Conservation (phyloP, 2,329 filamentous ascomycete genomes). For the Arthrobotrys iridis region DNA sequence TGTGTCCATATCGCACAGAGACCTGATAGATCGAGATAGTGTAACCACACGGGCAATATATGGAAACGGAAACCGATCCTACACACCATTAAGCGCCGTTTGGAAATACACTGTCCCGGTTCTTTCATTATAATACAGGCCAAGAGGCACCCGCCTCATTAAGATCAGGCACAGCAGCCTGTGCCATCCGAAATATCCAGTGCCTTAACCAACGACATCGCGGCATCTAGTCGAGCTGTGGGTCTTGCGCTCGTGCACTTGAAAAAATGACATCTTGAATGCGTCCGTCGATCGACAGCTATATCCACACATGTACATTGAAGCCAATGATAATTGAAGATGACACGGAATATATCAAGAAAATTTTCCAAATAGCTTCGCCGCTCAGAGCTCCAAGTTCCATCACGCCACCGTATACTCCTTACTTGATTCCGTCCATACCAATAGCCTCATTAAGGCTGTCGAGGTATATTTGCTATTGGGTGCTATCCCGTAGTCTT, state of each 20-base stretch:
- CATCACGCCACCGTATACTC: slow-evolving; percentile 42
- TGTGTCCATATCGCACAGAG: slow-evolving; percentile 9
- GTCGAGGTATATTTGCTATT: slow-evolving; percentile 53
- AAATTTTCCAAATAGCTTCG: slow-evolving; percentile 37
- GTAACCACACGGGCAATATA: slow-evolving; percentile 28
- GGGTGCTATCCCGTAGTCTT: slow-evolving; percentile 24
- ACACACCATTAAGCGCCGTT: slow-evolving; percentile 31
- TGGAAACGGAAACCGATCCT: slow-evolving; percentile 10
- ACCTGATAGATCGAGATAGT: slow-evolving; percentile 6
- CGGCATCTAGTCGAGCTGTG: slow-evolving; percentile 42
- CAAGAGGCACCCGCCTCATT: slow-evolving; percentile 36
- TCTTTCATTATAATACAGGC: slow-evolving; percentile 28
- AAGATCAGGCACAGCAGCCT: slow-evolving; percentile 21
- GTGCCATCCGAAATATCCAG: slow-evolving; percentile 20
- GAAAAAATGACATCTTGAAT: slow-evolving; percentile 30
- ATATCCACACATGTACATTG: slow-evolving; percentile 28
- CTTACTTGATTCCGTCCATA: slow-evolving; percentile 33
- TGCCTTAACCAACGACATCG: slow-evolving; percentile 42
- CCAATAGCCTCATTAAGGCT: slow-evolving; percentile 30
- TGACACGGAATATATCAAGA: slow-evolving; percentile 26
- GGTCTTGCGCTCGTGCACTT: slow-evolving; percentile 41
- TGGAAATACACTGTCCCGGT: slow-evolving; percentile 36
- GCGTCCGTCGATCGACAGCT: slow-evolving; percentile 24
- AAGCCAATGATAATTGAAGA: slow-evolving; percentile 35
- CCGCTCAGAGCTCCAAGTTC: slow-evolving; percentile 33